Percentiles rank a stretch among this genome's conserved stretches.
Evolutionary conservation across 2,329 filamentous ascomycete species (phyloP).

Genomic region (Aspergillus phoenicis): DNA sequence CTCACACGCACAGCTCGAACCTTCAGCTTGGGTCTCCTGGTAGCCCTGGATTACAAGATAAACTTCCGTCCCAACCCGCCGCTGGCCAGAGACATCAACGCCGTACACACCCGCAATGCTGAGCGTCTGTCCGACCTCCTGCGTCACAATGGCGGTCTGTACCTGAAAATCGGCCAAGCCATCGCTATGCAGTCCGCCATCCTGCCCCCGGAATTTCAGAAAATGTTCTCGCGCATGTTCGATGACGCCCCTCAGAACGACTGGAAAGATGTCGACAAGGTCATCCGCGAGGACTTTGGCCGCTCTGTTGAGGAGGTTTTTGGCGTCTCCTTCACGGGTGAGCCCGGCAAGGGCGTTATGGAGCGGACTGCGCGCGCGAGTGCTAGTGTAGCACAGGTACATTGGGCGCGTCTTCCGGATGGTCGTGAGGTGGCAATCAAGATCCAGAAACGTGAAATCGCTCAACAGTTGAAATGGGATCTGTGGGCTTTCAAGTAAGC

Average conservation of each 20-base stretch:
- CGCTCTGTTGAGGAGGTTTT: constrained; percentile 87
- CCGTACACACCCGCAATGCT: constrained; percentile 81
- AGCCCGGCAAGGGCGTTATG: constrained; percentile 65
- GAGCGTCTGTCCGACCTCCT: constrained; percentile 80
- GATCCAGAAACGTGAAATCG: constrained; percentile 94
- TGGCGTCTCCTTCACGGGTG: constrained; percentile 77
- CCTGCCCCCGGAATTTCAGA: constrained; percentile 89
- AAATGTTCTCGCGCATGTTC: constrained; percentile 96
- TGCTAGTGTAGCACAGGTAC: constrained; percentile 94
- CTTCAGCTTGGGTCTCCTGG: constrained; percentile 75
- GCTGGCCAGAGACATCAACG: constrained; percentile 70
- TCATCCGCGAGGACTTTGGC: constrained; percentile 86
- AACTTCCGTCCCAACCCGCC: constrained; percentile 85
- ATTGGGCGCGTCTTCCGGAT: constrained; percentile 85
- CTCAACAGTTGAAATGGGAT: constrained; percentile 88
- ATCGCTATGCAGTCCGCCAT: constrained; percentile 98
- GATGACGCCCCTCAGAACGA: constrained; percentile 93
- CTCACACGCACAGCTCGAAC: constrained; percentile 78
- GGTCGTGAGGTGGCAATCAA: constrained; percentile 93
- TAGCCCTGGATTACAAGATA: constrained; percentile 92
- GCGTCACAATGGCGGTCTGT: constrained; percentile 84
- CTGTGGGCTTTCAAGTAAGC: constrained; percentile 87
- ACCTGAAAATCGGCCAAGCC: constrained; percentile 96
- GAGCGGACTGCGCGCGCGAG: constrained; percentile 71
- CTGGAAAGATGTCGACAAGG: constrained; percentile 82